Evolutionary conservation across 371 early-diverging fungal species (phyloP), one percentile per base, ranked within the genome.

Genomic region (Nematocida sp.): DNA sequence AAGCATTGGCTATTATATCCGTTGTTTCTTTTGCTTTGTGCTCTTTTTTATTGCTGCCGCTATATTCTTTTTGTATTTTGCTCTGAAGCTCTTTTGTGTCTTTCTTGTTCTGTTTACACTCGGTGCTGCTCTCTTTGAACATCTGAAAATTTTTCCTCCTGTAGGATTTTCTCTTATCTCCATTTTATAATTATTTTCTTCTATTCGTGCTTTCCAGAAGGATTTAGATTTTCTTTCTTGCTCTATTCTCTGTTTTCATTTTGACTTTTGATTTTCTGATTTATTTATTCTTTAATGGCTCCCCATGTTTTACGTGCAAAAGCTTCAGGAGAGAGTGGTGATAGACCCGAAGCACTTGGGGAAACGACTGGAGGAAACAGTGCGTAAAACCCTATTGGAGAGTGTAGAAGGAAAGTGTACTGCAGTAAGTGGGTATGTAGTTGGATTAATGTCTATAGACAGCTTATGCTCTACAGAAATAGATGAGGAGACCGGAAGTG

Each of bases 401-500:
- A 80, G 78, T 13, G 78, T 82, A 15, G 84, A 82, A 55, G 84
- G 84, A 13, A 79, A 74, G 43, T 82, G 81, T 53, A 65, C 74
- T 11, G 51, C 60, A 1, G 76, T 65, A 46, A 60, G 62, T 21
- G 84, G 84, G 27, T 81, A 79, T 55, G 77, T 82, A 17, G 60
- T 84, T 1, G 41, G 78, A 23, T 78, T 84, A 15, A 49, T 81
- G 2, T 63, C 66, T 1, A 78, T 84, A 75, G 65, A 77, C 43
- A 53, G 63, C 21, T 66, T 84, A 47, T 64, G 67, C 49, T 75
- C 78, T 17, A 77, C 79, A 3, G 66, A 60, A 43, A 61, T 84
- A 29, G 40, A 67, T 5, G 21, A 46, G 0, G 34, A 53, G 11
- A 77, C 37, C n/a, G 99, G 97, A 1, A 84, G 87, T 53, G 95